Evolutionary conservation across 805 yeast genomes (phyloP).

Genomic region (Teunomyces panamensis): DNA sequence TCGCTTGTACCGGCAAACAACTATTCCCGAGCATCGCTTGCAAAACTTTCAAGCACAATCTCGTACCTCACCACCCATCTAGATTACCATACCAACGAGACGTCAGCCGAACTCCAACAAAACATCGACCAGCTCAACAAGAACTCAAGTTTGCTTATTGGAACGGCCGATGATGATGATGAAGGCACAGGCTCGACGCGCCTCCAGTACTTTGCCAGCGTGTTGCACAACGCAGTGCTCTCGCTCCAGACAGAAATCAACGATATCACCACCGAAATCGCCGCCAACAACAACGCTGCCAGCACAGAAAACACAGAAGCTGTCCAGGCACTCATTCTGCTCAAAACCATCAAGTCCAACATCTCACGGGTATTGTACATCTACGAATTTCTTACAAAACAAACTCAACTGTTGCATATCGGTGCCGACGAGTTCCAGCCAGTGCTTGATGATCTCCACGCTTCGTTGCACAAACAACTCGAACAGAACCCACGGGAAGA

Average conservation of each 20-base stretch:
- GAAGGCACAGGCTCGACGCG: conserved; percentile 26
- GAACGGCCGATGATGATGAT: conserved; percentile 28
- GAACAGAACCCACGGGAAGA: conserved; percentile 20
- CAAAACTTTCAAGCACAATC: conserved; percentile 46
- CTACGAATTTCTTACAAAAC: conserved; percentile 29
- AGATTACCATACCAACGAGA: conserved; percentile 60
- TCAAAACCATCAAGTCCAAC: conserved; percentile 45
- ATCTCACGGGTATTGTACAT: conserved; percentile 45
- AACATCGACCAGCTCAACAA: conserved; percentile 48
- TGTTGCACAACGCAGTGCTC: conserved; percentile 55
- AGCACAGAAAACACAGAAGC: conserved; percentile 11
- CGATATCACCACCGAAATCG: conserved; percentile 7
- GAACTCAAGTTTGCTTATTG: conserved; percentile 37
- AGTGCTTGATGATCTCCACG: conserved; percentile 34
- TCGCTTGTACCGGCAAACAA: conserved; percentile 25
- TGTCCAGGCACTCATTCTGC: conserved; percentile 38
- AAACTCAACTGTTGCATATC: conserved; percentile 3
- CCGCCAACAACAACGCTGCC: conserved; percentile 5
- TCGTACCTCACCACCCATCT: conserved; percentile 54
- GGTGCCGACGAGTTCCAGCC: conserved; percentile 16
- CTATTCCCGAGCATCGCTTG: conserved; percentile 33
- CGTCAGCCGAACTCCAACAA: conserved; percentile 51
- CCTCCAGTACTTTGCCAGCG: conserved; percentile 63
- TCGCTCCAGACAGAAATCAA: conserved; percentile 41
- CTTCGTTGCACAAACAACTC: conserved; percentile 41